Evolutionary conservation across 768 basidiomycete genomes (phyloP), one percentile per base, ranked within the genome.

Genomic region (Solioccasus polychromus): DNA sequence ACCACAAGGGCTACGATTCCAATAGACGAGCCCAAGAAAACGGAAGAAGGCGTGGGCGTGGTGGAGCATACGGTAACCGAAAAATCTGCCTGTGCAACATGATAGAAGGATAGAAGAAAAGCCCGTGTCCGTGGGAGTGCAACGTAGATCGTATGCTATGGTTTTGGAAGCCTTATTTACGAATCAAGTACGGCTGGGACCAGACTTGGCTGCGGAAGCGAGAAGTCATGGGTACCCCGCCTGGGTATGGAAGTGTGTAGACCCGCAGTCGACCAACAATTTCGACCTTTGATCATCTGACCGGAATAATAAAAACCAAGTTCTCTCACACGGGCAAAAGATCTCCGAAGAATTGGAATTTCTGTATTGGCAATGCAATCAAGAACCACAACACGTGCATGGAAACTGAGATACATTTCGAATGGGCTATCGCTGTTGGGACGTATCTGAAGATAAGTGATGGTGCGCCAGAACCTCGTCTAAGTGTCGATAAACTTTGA

Each of bases 1-100:
- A 19, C 3, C 5, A 31, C 35, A 18, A 12, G 4, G 11, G 11
- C 8, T 12, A 34, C 19, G 30, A 28, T 34, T 31, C 32, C 30
- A 14, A 28, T 23, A 9, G 50, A 44, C 6, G 47, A 53, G 14
- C 24, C 28, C 0, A 50, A 47, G 37, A 61, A 58, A 35, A 44
- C 35, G 42, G 47, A 45, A 38, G 28, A 34, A 18, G 38, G 19
- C 12, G 5, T 5, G 18, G 10, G 17, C 7, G n/a, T 6, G 12
- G 17, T 14, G 15, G 8, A 15, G 38, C 24, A 28, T 18, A 30
- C 3, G 2, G 18, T 25, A 10, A 41, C 42, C 19, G 23, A 19
- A 22, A 51, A 45, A 14, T 30, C 32, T 30, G 17, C 44, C 19
- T 41, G 35, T 9, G 17, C 28, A n/a, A 47, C 18, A 32, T 32